A percentile compares a stretch with the other conserved stretches of the same genome.
phyloP scores from a whole-genome alignment of 2,329 filamentous ascomycete species.

The Albifimbria verrucaria region DNA sequence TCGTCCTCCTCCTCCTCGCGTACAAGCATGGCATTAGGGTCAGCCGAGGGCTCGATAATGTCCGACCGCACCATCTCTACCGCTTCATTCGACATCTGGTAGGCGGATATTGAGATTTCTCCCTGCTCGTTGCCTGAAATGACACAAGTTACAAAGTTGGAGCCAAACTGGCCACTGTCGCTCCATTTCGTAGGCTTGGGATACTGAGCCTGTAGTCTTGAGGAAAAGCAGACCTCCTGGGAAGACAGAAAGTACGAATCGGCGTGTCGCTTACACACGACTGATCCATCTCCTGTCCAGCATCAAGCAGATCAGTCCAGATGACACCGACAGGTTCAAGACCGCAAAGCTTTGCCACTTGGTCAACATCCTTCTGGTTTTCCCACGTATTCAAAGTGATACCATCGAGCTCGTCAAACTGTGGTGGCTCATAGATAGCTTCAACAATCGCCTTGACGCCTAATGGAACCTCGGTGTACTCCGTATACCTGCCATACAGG shows the following conservation, averaged over 20 bases:
- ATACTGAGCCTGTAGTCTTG: conserved; percentile 81
- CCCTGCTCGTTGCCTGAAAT: conserved; percentile 89
- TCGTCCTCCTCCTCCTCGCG: conserved; percentile 87
- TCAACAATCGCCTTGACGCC: conserved; percentile 95
- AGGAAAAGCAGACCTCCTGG: conserved; percentile 84
- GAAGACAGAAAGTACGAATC: conserved; percentile 95
- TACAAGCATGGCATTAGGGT: conserved; percentile 91
- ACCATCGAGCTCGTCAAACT: conserved; percentile 84
- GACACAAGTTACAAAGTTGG: conserved; percentile 95
- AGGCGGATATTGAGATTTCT: conserved; percentile 83
- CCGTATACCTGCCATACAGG: conserved; percentile 84
- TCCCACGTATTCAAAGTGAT: conserved; percentile 82
- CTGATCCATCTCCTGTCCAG: conserved; percentile 76
- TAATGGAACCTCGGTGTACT: conserved; percentile 89
- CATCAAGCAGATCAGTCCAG: conserved; percentile 86
- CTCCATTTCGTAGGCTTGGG: conserved; percentile 96
- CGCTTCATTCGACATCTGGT: conserved; percentile 91
- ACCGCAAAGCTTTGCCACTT: conserved; percentile 77
- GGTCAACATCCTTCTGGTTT: conserved; percentile 77
- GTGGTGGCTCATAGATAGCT: conserved; percentile 94
- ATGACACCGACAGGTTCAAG: conserved; percentile 88
- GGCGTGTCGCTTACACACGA: conserved; percentile 91
- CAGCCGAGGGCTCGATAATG: conserved; percentile 90
- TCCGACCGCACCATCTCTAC: conserved; percentile 97
- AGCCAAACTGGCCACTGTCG: conserved; percentile 89